Evolutionary conservation across 202 grass and related monocot genomes (phyloP), one percentile per base, ranked within the genome.

Genomic region (Musa balbisiana): DNA sequence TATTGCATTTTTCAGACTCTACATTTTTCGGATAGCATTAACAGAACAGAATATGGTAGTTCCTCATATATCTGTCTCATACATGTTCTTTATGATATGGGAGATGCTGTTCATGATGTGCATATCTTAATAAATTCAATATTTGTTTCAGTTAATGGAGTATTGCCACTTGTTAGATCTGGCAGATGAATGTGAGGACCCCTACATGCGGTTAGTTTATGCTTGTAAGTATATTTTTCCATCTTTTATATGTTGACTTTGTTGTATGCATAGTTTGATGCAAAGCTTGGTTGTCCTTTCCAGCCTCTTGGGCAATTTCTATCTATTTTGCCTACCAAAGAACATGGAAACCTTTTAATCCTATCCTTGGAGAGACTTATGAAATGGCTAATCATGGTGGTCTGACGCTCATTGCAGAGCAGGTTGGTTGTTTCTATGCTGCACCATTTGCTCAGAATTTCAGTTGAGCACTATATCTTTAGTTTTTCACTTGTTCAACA

Each of bases 281-380:
- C 67, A 69, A 69, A 66, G 14, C 1, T 51, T 69, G 27, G 13
- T 69, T 13, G 50, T 9, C 3, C 33, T 49, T 69, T 91, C 68
- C 83, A 99, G 95, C 95, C 80, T 82, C 89, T 71, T 99, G 95
- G 95, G 91, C 92, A 84, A 79, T 99, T 74, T 99, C 91, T 2
- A 79, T 78, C 73, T 95, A 99, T 78, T 90, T 77, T 74, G 85
- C 83, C 8, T 88, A 82, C 73, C 95, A 99, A 11, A 85, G 95
- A 74, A 55, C 87, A 25, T 99, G 95, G 95, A 99, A 99, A 56
- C 95, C 95, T 67, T 99, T 99, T 76, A 99, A 99, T 85, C 91
- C 95, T 0, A 99, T 99, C 77, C 87, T 99, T 22, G 95, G 95
- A 79, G 95, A 99, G 75, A 99, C 95, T 13, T 99, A 86, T 79